phyloP scores from a whole-genome alignment of 2,329 filamentous ascomycete genomes.

The Huntiella decipiens region DNA sequence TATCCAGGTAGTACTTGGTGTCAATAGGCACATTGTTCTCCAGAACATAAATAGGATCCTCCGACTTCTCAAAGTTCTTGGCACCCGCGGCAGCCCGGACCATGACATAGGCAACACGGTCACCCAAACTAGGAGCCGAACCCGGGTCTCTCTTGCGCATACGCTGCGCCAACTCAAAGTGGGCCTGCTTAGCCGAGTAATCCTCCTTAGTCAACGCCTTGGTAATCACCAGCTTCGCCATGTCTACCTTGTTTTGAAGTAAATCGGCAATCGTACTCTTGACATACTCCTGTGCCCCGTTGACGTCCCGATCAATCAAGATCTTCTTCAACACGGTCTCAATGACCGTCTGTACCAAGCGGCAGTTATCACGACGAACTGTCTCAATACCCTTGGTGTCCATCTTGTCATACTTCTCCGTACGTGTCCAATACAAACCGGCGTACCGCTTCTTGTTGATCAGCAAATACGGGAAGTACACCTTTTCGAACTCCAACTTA shows the following conservation, averaged over 20 bases:
- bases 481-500: conserved; percentile 98
- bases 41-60: conserved; percentile 91
- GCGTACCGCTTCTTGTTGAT: conserved; percentile 99
- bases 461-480: conserved; percentile 91
- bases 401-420: conserved; percentile 97
- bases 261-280: conserved; percentile 91
- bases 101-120: conserved; percentile 97
- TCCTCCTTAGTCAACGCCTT: conserved; percentile 75
- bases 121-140: conserved; percentile 78
- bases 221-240: conserved; percentile 98
- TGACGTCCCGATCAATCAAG: conserved; percentile 77
- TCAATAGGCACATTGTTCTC: conserved; percentile 97
- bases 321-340: conserved; percentile 94
- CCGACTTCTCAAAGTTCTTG: conserved; percentile 92
- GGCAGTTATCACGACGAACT: conserved; percentile 87
- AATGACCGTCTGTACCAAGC: conserved; percentile 89
- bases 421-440: conserved; percentile 90
- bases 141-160: conserved; percentile 96
- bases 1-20: conserved; percentile 96
- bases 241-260: conserved; percentile 92
- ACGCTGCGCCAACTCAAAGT: conserved; percentile 82
- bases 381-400: conserved; percentile 99
- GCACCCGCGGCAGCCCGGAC: conserved; percentile 74
- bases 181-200: conserved; percentile 83
- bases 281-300: conserved; percentile 90